These are phyloP conservation scores for Serendipita sp. DNA, from an alignment of 768 basidiomycete genomes.

Conservation along the genomic window DNA sequence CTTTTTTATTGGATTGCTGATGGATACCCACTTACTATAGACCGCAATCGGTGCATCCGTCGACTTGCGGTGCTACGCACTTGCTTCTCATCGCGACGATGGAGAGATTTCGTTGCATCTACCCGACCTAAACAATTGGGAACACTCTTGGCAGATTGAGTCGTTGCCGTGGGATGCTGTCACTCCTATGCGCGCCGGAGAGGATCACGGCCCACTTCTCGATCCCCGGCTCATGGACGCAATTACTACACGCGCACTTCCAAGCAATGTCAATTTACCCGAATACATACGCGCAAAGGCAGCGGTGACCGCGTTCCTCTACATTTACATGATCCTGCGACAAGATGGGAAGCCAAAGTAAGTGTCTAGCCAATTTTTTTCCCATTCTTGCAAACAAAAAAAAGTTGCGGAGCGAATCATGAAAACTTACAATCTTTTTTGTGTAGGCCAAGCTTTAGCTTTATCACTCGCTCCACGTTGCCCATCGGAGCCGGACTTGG, in stretches of 20 bases:
- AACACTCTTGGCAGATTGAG: conserved; percentile 66
- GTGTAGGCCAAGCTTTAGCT: conserved; percentile 57
- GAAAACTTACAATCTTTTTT: too few species aligned
- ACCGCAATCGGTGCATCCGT: conserved; percentile 92
- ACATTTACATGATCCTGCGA: conserved; percentile 76
- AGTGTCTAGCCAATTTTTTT: conserved; percentile 18
- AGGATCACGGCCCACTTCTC: conserved; percentile 46
- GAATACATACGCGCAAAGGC: conserved; percentile 26
- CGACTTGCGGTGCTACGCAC: conserved; percentile 87
- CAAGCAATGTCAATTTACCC: conserved; percentile 17
- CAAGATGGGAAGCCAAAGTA: conserved; percentile 38
- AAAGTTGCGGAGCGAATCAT: too few species aligned
- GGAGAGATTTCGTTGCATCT: conserved; percentile 61
- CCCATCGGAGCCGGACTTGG: conserved; percentile 94
- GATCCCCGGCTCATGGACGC: conserved; percentile 62
- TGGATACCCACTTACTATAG: conserved; percentile 23
- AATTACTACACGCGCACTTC: conserved; percentile 35
- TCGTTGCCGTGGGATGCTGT: conserved; percentile 64
- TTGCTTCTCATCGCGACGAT: conserved; percentile 60
- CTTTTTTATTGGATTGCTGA: conserved; percentile 6
- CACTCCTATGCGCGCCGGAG: conserved; percentile 34
- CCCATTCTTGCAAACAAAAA: too few species aligned
- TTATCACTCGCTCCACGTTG: conserved; percentile 71
- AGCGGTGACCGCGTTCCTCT: conserved; percentile 67
- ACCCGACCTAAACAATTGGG: conserved; percentile 61